Conservation (phyloP, 108 stramenopile genomes). For the Cyclotella atomus region DNA sequence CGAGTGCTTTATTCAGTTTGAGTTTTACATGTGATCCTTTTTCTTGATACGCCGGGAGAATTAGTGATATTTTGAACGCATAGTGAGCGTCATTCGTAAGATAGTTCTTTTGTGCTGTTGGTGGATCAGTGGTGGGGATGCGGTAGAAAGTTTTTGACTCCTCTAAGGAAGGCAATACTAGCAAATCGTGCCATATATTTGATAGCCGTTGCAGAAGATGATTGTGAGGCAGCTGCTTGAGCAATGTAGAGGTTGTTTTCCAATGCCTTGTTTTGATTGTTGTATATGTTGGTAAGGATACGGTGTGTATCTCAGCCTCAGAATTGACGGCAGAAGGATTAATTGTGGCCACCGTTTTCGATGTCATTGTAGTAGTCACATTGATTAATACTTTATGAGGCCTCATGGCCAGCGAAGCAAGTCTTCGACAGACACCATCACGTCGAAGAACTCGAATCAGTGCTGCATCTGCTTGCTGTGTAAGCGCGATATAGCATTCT, state of each 20-base stretch:
- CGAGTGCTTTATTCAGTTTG: conserved; percentile 29
- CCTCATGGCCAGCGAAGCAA: conserved; percentile 54
- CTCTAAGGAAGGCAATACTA: conserved; percentile 42
- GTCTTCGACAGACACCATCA: conserved; percentile 33
- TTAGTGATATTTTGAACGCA: conserved; percentile 60
- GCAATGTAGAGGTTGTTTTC: conserved; percentile 14
- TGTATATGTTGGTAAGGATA: background rate
- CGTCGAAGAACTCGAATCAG: conserved; percentile 38
- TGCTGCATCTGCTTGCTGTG: conserved; percentile 23
- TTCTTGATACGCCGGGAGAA: conserved; percentile 67
- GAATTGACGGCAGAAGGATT: background rate
- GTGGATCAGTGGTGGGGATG: background rate
- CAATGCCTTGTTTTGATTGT: background rate
- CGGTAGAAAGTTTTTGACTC: conserved; percentile 30
- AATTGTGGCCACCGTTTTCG: background rate
- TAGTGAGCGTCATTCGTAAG: conserved; percentile 6
- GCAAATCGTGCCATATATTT: conserved; percentile 30
- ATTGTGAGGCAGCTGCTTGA: conserved; percentile 28
- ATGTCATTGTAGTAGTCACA: conserved; percentile 12
- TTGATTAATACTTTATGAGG: conserved; percentile 32
- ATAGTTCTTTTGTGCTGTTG: conserved; percentile 11
- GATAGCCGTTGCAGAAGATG: conserved; percentile 30
- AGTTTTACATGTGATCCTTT: conserved; percentile 33
- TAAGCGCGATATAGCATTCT: background rate
- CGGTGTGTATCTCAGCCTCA: background rate